Evolutionary conservation across 2,329 filamentous ascomycete genomes (phyloP).

Genomic region (Chrysoporthe deuterocubensis): DNA sequence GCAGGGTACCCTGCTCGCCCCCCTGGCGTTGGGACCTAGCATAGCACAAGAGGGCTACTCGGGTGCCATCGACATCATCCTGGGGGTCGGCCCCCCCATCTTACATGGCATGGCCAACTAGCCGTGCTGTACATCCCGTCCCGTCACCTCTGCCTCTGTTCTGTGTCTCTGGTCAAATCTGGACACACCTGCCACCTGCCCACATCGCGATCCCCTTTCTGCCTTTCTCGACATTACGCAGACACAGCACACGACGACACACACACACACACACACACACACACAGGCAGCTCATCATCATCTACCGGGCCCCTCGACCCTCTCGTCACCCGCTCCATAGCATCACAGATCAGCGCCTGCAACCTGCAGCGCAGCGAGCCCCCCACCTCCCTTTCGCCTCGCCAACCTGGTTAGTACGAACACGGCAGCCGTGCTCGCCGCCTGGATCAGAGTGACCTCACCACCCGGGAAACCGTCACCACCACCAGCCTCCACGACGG

Average conservation of each 20-base stretch:
- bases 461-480: background rate
- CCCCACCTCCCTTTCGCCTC: background rate
- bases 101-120: background rate
- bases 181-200: background rate
- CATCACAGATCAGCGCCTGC: conserved; percentile 5
- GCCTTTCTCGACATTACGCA: background rate
- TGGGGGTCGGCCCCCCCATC: background rate
- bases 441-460: conserved; percentile 10
- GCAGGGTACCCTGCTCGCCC: background rate
- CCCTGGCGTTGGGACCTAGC: background rate
- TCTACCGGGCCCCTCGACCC: background rate
- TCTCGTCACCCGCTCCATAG: background rate
- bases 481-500: background rate
- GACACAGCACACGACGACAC: background rate
- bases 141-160: conserved; percentile 6
- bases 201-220: background rate
- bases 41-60: background rate
- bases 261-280: background rate
- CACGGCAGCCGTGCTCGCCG: conserved; percentile 1
- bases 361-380: background rate
- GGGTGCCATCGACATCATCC: conserved; percentile 10
- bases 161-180: background rate
- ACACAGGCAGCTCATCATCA: background rate
- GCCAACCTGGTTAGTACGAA: conserved; percentile 11
- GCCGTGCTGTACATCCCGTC: background rate